A percentile compares a stretch with the other conserved stretches of the same genome.
Evolutionary conservation across 129 eudicot genomes (phyloP).

Genomic region (Tanacetum coccineum): DNA sequence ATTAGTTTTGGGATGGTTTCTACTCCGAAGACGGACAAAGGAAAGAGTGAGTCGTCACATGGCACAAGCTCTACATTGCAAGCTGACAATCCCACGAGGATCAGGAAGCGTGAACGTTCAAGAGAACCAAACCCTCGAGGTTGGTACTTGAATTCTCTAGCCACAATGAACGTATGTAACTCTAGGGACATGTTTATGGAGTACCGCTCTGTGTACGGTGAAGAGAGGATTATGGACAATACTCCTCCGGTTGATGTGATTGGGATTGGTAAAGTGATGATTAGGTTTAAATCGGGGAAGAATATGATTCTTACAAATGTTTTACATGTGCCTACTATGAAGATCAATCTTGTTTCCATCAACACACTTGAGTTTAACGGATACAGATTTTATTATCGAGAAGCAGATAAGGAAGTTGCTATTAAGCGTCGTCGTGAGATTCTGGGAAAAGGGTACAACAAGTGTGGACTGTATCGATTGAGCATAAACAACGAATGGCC

Average conservation of each 20-base stretch:
- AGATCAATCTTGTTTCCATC: background rate
- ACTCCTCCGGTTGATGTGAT: too few relatives aligned
- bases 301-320: constrained; percentile 8
- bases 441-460: background rate
- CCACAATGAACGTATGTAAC: constrained; percentile 9
- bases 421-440: background rate
- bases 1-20: background rate
- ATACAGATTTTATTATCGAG: too few relatives aligned
- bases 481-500: background rate
- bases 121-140: constrained; percentile 15
- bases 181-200: background rate
- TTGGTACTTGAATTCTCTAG: constrained; percentile 12
- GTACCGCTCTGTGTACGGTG: too few relatives aligned
- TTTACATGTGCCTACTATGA: constrained; percentile 3
- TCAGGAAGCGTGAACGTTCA: background rate
- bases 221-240: too few relatives aligned
- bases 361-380: background rate
- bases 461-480: constrained; percentile 9
- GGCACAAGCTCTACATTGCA: background rate
- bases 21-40: too few relatives aligned
- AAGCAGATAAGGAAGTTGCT: too few relatives aligned
- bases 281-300: background rate
- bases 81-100: background rate
- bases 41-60: too few relatives aligned
- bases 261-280: too few relatives aligned